Evolutionary conservation across 2,329 filamentous ascomycete genomes (phyloP), one percentile per base, ranked within the genome.

Genomic region (Calonectria honghensis): DNA sequence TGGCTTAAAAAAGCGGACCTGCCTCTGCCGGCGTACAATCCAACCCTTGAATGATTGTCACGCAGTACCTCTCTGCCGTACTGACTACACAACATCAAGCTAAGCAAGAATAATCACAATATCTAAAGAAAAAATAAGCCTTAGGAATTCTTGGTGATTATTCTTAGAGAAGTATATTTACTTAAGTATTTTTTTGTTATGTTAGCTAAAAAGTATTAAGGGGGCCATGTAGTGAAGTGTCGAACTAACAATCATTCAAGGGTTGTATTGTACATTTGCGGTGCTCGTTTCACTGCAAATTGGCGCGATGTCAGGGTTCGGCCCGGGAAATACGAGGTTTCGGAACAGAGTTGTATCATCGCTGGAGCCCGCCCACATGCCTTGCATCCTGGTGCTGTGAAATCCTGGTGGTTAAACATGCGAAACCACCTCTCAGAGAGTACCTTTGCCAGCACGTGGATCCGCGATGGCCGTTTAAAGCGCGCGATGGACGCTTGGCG

Each of bases 321-420:
- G 24, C 16, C 24, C n/a, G 27, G 35, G 35, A 27, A 29, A 63
- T 63, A 63, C 57, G 57, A 63, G 57, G 16, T 63, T 63, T 29
- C 27, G 39, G 11, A 14, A 18, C 37, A 29, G 35, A 63, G 57
- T 63, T 41, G 57, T 41, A 39, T 18, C 24, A 63, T 39, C 14
- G 14, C 35, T 24, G n/a, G 35, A 39, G 31, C 27, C 35, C 41
- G 11, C 35, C 57, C 27, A 4, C 35, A 61, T 27, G 24, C 4
- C 37, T 24, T 45, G 57, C 57, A 63, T 41, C 39, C 57, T 29
- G 27, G 4, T 18, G 14, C 5, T 27, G 35, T 29, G 16, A 63
- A 31, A 63, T 29, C 57, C 35, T 27, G 14, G 24, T 29, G 11
- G 24, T 20, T 14, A 20, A 16, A 20, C 57, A 39, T 6, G 14